Percentiles rank a stretch among this genome's conserved stretches.
These are phyloP conservation scores for Phlebiopsis flavidoalba DNA, from an alignment of 768 basidiomycete genomes.

Conservation along the genomic window DNA sequence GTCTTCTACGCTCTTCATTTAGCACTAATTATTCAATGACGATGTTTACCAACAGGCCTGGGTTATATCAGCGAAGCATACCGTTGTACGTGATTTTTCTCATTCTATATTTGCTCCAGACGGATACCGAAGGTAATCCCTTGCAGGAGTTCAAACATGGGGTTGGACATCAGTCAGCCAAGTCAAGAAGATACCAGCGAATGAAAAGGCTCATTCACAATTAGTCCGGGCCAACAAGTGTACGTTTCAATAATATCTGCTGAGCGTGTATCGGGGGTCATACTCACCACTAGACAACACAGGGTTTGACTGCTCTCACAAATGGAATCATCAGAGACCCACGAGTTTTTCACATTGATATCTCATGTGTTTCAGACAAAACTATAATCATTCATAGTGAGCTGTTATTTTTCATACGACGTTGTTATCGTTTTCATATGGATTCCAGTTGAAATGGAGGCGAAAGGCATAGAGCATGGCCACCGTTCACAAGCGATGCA, in stretches of 20 bases:
- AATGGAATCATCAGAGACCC: background rate
- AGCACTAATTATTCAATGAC: background rate
- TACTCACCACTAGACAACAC: too few species aligned
- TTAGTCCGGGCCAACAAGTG: too few species aligned
- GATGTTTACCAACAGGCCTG: background rate
- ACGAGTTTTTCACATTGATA: background rate
- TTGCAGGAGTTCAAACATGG: background rate
- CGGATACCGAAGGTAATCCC: too few species aligned
- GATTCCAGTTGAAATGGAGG: slow-evolving; percentile 3
- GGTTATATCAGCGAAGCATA: background rate
- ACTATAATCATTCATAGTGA: background rate
- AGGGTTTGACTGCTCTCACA: background rate
- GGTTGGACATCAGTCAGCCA: background rate
- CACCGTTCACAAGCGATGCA: background rate
- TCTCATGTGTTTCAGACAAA: background rate
- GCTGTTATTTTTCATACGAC: background rate
- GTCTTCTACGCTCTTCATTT: background rate
- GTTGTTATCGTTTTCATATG: background rate
- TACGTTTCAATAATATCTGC: too few species aligned
- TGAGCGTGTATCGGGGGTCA: too few species aligned
- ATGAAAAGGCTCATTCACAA: too few species aligned
- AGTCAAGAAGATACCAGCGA: background rate
- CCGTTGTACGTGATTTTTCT: background rate
- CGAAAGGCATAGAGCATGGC: background rate
- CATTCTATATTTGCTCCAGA: too few species aligned